phyloP scores from a whole-genome alignment of 345 rosid genomes.

The Alliaria petiolata region DNA sequence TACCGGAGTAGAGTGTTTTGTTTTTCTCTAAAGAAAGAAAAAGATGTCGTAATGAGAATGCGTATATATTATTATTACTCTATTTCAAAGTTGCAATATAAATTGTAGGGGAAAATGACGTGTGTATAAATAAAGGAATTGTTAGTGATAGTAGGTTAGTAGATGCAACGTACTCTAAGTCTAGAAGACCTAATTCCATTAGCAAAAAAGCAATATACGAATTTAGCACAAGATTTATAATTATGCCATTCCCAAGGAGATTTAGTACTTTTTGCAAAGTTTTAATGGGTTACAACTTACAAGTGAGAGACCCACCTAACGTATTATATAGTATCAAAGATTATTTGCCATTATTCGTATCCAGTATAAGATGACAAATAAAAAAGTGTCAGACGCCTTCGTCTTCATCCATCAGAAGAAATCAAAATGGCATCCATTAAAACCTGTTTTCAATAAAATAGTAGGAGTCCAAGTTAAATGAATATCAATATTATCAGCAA shows the following conservation, averaged over 20 bases:
- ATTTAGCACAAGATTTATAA: conserved; percentile 17
- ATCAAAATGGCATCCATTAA: conserved; percentile 57
- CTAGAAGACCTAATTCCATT: conserved; percentile 29
- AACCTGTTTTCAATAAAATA: conserved; percentile 36
- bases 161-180: conserved; percentile 21
- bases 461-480: neutral
- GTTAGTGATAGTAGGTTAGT: conserved; percentile 24
- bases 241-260: neutral
- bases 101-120: neutral
- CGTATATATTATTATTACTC: neutral
- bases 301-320: conserved; percentile 27
- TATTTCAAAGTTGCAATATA: neutral
- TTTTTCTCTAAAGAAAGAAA: too few relatives aligned
- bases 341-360: conserved; percentile 27
- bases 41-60: neutral
- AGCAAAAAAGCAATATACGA: conserved; percentile 14
- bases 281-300: conserved; percentile 20
- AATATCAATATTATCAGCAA: neutral
- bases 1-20: neutral
- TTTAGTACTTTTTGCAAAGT: neutral
- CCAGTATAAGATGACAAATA: neutral
- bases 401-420: conserved; percentile 31
- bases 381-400: conserved; percentile 14
- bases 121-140: conserved; percentile 7
- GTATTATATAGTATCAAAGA: conserved; percentile 6